Conservation (phyloP, 257 asterid species). For the Fraxinus americana region DNA sequence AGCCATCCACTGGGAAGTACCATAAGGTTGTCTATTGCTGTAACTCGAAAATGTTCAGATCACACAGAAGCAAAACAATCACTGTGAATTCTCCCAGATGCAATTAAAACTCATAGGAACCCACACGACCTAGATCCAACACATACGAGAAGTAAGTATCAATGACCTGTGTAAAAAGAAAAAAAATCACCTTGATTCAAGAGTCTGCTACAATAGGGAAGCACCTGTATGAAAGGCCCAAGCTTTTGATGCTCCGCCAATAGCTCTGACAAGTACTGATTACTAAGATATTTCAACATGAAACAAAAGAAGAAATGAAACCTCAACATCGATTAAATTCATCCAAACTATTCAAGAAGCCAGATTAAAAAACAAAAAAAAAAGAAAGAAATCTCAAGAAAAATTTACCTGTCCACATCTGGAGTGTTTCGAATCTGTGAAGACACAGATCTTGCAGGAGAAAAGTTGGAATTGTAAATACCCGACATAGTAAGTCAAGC, state of each 20-base stretch:
- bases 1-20: conserved; percentile 8
- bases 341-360: neutral
- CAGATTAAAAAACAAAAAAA: neutral
- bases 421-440: conserved; percentile 70
- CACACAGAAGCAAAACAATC: conserved; percentile 22
- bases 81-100: conserved; percentile 14
- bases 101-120: conserved; percentile 10
- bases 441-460: conserved; percentile 86
- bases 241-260: conserved; percentile 94
- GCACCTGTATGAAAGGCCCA: conserved; percentile 92
- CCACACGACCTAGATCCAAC: conserved; percentile 50
- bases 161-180: neutral
- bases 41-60: conserved; percentile 15
- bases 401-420: conserved; percentile 76
- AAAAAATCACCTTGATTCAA: conserved; percentile 71
- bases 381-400: neutral
- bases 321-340: neutral
- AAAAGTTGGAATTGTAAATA: conserved; percentile 71
- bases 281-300: conserved; percentile 39
- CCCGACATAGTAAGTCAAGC: conserved; percentile 57
- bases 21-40: neutral
- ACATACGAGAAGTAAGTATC: conserved; percentile 3
- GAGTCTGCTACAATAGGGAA: conserved; percentile 84
- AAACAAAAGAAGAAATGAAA: conserved; percentile 5
- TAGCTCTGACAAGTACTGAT: conserved; percentile 87